These are phyloP conservation scores for Nannochloris sp. DNA, from an alignment of 139 green algal species.

Conservation along the genomic window DNA sequence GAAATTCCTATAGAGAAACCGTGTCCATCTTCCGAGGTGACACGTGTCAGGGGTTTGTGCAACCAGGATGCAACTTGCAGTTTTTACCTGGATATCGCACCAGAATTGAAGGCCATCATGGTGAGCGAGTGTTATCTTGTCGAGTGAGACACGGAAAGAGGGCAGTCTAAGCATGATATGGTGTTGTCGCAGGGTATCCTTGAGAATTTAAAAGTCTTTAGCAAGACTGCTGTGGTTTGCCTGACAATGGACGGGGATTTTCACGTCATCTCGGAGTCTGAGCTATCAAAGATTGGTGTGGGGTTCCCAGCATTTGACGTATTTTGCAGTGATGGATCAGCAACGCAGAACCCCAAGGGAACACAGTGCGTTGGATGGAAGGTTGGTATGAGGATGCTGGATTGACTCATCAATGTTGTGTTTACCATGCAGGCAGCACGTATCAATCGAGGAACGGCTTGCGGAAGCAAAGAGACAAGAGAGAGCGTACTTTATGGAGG, in stretches of 20 bases:
- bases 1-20: conserved; percentile 12
- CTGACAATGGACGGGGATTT: not conserved
- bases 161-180: too few relatives aligned
- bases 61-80: conserved; percentile 40
- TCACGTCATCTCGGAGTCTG: not conserved
- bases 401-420: too few relatives aligned
- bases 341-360: too few relatives aligned
- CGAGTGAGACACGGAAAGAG: too few relatives aligned
- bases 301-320: not conserved
- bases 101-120: conserved; percentile 22
- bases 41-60: conserved; percentile 35
- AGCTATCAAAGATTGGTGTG: not conserved
- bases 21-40: conserved; percentile 30
- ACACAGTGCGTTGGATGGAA: too few relatives aligned
- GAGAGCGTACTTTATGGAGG: conserved; percentile 20
- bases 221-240: not conserved
- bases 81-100: conserved; percentile 68
- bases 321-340: not conserved
- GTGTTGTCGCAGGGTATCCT: not conserved
- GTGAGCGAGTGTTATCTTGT: not conserved
- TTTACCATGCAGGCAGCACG: conserved; percentile 17
- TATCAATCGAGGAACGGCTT: conserved; percentile 36
- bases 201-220: not conserved
- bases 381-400: too few relatives aligned
- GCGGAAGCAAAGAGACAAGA: conserved; percentile 22